Evolutionary conservation across 2,329 filamentous ascomycete species (phyloP).

Genomic region (Talaromyces sp.): DNA sequence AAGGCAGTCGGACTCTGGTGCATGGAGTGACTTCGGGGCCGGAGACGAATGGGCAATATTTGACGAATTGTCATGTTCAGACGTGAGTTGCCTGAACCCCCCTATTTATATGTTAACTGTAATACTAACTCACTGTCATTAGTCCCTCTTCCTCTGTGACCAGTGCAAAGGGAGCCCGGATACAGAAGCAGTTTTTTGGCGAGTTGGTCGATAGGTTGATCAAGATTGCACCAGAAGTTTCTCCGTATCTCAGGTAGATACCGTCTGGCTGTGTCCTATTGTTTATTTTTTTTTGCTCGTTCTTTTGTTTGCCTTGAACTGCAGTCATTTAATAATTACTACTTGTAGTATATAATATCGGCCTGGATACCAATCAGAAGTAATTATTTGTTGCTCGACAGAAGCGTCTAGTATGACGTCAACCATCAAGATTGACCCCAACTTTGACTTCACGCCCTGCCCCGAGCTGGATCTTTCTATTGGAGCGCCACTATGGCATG

Average conservation of each 20-base stretch:
- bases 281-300: background rate
- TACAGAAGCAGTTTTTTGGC: constrained; percentile 20
- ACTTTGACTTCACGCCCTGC: background rate
- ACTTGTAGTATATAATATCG: background rate
- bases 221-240: constrained; percentile 18
- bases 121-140: background rate
- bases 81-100: constrained; percentile 9
- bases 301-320: background rate
- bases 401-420: background rate
- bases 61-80: constrained; percentile 23
- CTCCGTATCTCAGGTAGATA: background rate
- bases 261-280: background rate
- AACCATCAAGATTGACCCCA: background rate
- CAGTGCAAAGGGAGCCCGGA: constrained; percentile 3
- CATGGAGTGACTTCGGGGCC: constrained; percentile 21
- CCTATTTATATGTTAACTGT: background rate
- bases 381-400: background rate
- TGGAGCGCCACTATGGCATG: background rate
- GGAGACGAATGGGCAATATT: constrained; percentile 22
- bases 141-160: constrained; percentile 16
- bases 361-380: background rate
- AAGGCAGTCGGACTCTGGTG: constrained; percentile 23
- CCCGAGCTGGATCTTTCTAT: background rate
- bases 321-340: background rate
- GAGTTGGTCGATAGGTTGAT: constrained; percentile 21